Evolutionary conservation across 2,329 filamentous ascomycete genomes (phyloP).

Genomic region (Mycosphaerella sp.): DNA sequence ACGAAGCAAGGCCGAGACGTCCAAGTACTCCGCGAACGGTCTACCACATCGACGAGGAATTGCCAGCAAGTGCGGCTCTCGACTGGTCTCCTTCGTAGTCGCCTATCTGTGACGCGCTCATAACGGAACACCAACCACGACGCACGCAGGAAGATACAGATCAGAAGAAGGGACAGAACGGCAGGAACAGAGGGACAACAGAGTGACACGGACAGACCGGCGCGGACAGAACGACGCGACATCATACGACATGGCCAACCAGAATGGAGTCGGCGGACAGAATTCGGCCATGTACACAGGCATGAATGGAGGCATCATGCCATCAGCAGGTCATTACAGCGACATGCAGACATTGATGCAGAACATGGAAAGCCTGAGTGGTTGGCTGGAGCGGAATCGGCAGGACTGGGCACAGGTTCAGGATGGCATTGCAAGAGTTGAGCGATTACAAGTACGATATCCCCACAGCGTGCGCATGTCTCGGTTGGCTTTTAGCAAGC

Average conservation of each 20-base stretch:
- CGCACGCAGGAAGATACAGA: background rate
- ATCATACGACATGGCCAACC: constrained; percentile 23
- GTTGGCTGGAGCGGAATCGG: constrained; percentile 33
- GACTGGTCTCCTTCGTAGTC: background rate
- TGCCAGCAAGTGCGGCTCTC: background rate
- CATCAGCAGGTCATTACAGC: constrained; percentile 34
- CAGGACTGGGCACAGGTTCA: constrained; percentile 32
- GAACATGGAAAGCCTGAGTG: constrained; percentile 33
- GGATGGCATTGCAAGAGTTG: constrained; percentile 29
- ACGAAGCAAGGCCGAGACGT: background rate
- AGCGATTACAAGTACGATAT: constrained; percentile 22
- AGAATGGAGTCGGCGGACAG: constrained; percentile 24
- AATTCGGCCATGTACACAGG: constrained; percentile 26
- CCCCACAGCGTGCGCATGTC: background rate
- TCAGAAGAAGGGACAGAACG: background rate
- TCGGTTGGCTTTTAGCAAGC: background rate
- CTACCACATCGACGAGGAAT: constrained; percentile 4
- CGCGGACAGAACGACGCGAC: background rate
- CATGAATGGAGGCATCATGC: constrained; percentile 29
- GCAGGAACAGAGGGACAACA: background rate
- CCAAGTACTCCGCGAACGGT: background rate
- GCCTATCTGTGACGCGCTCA: too few relatives aligned
- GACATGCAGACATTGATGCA: constrained; percentile 36
- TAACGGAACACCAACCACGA: background rate
- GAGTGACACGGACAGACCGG: background rate